Evolutionary conservation across 1,284 basidiomycete genomes (phyloP).

Genomic region (Chondrostereum purpureum): DNA sequence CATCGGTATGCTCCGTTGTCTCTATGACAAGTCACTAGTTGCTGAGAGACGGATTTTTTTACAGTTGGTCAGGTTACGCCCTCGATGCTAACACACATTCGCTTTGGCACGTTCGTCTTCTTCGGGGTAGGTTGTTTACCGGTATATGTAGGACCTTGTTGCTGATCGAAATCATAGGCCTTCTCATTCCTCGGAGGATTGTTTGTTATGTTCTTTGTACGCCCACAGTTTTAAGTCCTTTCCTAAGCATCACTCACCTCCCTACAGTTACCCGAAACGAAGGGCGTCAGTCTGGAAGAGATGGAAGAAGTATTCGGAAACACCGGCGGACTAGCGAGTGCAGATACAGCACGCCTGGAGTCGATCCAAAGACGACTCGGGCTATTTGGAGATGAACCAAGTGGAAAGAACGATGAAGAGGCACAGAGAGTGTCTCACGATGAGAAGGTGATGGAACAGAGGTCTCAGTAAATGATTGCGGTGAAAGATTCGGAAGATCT

Average conservation of each 20-base stretch:
- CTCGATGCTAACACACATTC: constrained; percentile 49
- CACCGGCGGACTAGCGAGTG: constrained; percentile 40
- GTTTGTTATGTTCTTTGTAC: constrained; percentile 56
- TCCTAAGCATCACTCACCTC: constrained; percentile 1
- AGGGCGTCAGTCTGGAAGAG: constrained; percentile 61
- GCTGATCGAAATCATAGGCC: constrained; percentile 24
- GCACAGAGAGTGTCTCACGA: constrained; percentile 13
- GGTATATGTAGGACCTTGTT: background rate
- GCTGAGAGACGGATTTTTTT: constrained; percentile 1
- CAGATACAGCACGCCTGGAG: constrained; percentile 48
- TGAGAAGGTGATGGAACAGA: background rate
- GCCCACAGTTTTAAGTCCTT: constrained; percentile 16
- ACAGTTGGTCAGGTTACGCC: constrained; percentile 44
- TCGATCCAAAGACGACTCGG: constrained; percentile 56
- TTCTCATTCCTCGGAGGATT: constrained; percentile 60
- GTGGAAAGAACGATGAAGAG: constrained; percentile 16
- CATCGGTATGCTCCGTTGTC: constrained; percentile 39
- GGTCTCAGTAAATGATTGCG: too few relatives aligned
- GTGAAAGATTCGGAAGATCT: too few relatives aligned
- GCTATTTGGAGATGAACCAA: constrained; percentile 23
- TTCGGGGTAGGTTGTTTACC: constrained; percentile 43
- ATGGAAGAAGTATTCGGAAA: constrained; percentile 66
- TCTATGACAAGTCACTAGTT: background rate
- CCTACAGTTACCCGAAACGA: constrained; percentile 57
- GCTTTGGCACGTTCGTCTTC: constrained; percentile 64